phyloP scores from a whole-genome alignment of 2,329 filamentous ascomycete species.

The Talaromyces sp. region DNA sequence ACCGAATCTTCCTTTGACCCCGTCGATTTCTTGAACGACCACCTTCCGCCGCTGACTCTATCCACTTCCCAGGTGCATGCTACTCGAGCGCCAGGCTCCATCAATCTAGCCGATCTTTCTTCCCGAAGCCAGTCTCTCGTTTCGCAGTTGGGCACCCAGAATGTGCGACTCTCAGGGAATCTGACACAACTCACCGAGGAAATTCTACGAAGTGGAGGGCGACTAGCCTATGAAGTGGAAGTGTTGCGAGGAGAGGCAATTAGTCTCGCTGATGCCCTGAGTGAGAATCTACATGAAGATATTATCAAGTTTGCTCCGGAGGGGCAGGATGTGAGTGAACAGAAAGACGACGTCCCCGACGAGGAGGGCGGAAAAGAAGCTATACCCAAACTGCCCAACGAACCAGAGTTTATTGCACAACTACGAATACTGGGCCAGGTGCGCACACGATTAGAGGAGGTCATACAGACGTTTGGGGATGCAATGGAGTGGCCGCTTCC shows the following conservation, averaged over 20 bases:
- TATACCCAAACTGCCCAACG: constrained; percentile 26
- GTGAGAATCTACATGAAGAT: constrained; percentile 68
- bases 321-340: constrained; percentile 25
- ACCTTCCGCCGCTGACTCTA: constrained; percentile 64
- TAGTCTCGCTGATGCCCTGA: constrained; percentile 73
- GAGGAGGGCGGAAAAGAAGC: constrained; percentile 4
- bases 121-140: constrained; percentile 79
- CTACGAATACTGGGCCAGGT: constrained; percentile 80
- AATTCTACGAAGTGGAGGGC: constrained; percentile 81
- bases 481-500: constrained; percentile 95
- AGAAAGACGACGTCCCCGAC: constrained; percentile 3
- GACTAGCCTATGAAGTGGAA: constrained; percentile 92
- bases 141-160: constrained; percentile 84
- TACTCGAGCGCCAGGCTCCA: constrained; percentile 44
- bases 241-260: constrained; percentile 83
- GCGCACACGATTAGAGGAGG: constrained; percentile 76
- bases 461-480: constrained; percentile 88
- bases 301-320: constrained; percentile 67
- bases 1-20: constrained; percentile 74
- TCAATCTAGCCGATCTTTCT: constrained; percentile 72
- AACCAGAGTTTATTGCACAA: constrained; percentile 69
- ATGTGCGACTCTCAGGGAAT: constrained; percentile 72
- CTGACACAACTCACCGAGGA: constrained; percentile 92
- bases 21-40: constrained; percentile 77
- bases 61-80: constrained; percentile 41